These are phyloP conservation scores for Chondrostereum purpureum DNA, from an alignment of 1,284 basidiomycete genomes.

Conservation along the genomic window DNA sequence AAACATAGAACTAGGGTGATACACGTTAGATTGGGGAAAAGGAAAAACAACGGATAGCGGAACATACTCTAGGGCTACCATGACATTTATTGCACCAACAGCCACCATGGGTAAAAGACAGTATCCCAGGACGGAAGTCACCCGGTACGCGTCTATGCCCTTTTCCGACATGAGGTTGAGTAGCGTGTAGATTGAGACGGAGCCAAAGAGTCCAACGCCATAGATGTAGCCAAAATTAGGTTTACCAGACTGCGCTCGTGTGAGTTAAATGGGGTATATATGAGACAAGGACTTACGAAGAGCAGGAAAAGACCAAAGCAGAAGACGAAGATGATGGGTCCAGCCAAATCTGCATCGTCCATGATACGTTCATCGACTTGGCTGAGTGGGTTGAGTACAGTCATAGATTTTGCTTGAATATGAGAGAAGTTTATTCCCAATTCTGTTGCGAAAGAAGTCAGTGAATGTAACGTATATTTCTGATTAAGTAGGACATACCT, in stretches of 20 bases:
- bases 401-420: constrained; percentile 89
- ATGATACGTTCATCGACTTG: constrained; percentile 92
- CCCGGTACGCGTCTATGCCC: constrained; percentile 94
- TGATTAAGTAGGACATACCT: constrained; percentile 44
- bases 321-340: constrained; percentile 91
- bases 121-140: constrained; percentile 94
- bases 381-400: constrained; percentile 90
- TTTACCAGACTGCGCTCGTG: constrained; percentile 77
- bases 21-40: constrained; percentile 9
- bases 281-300: constrained; percentile 55
- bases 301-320: constrained; percentile 90
- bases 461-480: constrained; percentile 7
- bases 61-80: constrained; percentile 86
- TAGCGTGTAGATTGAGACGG: constrained; percentile 89
- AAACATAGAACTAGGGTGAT: constrained; percentile 54
- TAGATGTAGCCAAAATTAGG: constrained; percentile 99
- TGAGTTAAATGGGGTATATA: constrained; percentile 6
- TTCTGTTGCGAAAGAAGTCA: constrained; percentile 47
- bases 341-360: constrained; percentile 98
- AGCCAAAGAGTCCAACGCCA: constrained; percentile 92
- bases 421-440: constrained; percentile 97
- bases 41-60: constrained; percentile 5
- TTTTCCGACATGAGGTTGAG: constrained; percentile 97
- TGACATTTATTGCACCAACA: constrained; percentile 86
- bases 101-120: constrained; percentile 96